Evolutionary conservation across 176 grass and related monocot species (phyloP), one percentile per base, ranked within the genome.

Genomic region (Carex parvula): DNA sequence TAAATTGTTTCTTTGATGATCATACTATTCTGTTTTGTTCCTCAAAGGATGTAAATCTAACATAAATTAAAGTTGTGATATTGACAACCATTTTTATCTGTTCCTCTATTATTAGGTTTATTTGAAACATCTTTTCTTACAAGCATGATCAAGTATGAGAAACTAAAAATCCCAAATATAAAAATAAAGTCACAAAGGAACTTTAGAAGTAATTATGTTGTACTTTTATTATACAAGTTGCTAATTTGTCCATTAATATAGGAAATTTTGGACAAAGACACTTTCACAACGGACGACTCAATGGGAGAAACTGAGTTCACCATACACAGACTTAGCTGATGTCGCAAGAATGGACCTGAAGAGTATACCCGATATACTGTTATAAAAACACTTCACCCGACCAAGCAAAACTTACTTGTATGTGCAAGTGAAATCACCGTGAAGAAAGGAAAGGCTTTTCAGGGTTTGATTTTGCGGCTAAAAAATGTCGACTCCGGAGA

Each of bases 211-310:
- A 32, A 77, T 13, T 54, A 33, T 35, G 24, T 57, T 33, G 4
- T 26, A 78, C 16, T 56, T 22, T 55, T 57, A 33, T 33, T 50
- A 57, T 57, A 13, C 3, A 56, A 57, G 6, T 71, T 78, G 22
- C 52, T 77, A 2, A 73, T 78, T 78, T 78, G 73, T 78, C 73
- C 50, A 57, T 77, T 26, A 21, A 52, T 84, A 6, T 86, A 92
- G 92, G 92, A 94, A 29, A 85, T 97, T 35, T 86, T 86, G 83
- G 94, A 97, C 87, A 88, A 97, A 29, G 94, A 97, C 84, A 94
- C 88, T 30, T 94, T 94, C 90, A 92, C 88, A 75, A 85, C 67
- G 55, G 94, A 97, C 60, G 94, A 97, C 24, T 61, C 44, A 59
- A 92, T 97, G 92, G 90, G 92, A 3, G 82, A 92, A 53, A 90